phyloP scores from a whole-genome alignment of 306 rosid genomes.

The Trifolium repens region DNA sequence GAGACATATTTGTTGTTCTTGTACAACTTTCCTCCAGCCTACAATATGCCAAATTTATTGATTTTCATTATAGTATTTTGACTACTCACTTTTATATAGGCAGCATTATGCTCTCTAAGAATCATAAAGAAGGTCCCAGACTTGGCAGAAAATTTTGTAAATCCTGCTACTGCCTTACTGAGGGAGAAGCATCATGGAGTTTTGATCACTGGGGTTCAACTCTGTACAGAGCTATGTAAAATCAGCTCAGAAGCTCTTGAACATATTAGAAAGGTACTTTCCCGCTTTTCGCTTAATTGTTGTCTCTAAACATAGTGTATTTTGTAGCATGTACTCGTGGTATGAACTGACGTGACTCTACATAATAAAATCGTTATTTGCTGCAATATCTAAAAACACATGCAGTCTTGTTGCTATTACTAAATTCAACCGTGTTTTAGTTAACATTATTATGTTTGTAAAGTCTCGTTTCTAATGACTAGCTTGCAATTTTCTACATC shows the following conservation, averaged over 20 bases:
- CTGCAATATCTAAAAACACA: slow-evolving; percentile 1
- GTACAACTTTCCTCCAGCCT: not conserved
- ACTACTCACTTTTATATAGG: slow-evolving; percentile 62
- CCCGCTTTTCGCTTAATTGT: slow-evolving; percentile 20
- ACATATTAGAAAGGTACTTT: slow-evolving; percentile 76
- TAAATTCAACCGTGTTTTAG: not conserved
- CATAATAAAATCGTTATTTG: slow-evolving; percentile 15
- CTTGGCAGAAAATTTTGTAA: slow-evolving; percentile 91
- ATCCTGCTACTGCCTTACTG: slow-evolving; percentile 85
- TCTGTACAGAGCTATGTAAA: slow-evolving; percentile 94
- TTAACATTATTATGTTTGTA: slow-evolving; percentile 24
- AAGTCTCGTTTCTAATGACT: slow-evolving; percentile 14
- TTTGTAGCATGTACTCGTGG: slow-evolving; percentile 24
- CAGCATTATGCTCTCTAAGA: slow-evolving; percentile 93
- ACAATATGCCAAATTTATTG: not conserved
- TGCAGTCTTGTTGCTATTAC: slow-evolving; percentile 18
- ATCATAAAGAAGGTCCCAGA: slow-evolving; percentile 98
- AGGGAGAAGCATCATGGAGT: slow-evolving; percentile 98
- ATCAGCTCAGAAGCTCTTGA: slow-evolving; percentile 85
- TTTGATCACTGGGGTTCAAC: slow-evolving; percentile 94
- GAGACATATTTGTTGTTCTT: slow-evolving; percentile 18
- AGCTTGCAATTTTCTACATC: slow-evolving; percentile 20
- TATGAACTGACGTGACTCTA: slow-evolving; percentile 39
- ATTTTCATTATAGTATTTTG: slow-evolving; percentile 39
- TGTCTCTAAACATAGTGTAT: slow-evolving; percentile 21